Base-by-base conservation (phyloP, 129 eudicot genomes). In the Ambrosia artemisiifolia region DNA sequence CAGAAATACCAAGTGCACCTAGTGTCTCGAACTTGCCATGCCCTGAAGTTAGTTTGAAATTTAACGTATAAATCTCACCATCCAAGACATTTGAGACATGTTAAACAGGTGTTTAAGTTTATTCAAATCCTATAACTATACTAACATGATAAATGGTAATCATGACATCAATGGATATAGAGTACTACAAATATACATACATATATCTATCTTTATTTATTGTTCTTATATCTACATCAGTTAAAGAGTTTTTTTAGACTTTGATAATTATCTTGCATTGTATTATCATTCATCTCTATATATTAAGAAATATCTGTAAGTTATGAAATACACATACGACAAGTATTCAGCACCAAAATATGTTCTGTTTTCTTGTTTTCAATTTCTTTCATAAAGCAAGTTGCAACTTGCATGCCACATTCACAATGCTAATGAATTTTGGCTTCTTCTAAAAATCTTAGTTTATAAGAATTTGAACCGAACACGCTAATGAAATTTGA, bases 1-100 rank as follows among this genome's bases (percentile, higher is more conserved):
- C 82, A 77, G 99, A 94, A 67, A 94, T 94, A 69, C 96, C 94
- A 67, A 94, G 95, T 44, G 99, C 99, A 32, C 99, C 99, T 60
- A 94, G 34, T 5, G 99, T 90, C 82, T 94, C 99, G 62, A 94
- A 94, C 80, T 94, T 94, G n/a, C 99, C 99, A 83, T 94, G 97
- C 60, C 99, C 99, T 94, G 91, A 47, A 79, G 74, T 62, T 59
- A 9, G 19, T 61, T 43, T 35, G 44, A 53, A 61, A 65, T 65
- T 66, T 56, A n/a, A 30, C 33, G 24, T n/a, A 32, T 34, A 65
- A 46, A 56, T 64, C 7, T 49, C 64, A 36, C 24, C 48, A 38
- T 35, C 33, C 51, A 64, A 24, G 28, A 20, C 42, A 34, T 19
- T 34, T 51, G 33, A 50, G 56, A 49, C 36, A 65, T 30, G 50